These are phyloP conservation scores for Rubia balearica DNA, from an alignment of 305 asterid species.

Conservation along the genomic window DNA sequence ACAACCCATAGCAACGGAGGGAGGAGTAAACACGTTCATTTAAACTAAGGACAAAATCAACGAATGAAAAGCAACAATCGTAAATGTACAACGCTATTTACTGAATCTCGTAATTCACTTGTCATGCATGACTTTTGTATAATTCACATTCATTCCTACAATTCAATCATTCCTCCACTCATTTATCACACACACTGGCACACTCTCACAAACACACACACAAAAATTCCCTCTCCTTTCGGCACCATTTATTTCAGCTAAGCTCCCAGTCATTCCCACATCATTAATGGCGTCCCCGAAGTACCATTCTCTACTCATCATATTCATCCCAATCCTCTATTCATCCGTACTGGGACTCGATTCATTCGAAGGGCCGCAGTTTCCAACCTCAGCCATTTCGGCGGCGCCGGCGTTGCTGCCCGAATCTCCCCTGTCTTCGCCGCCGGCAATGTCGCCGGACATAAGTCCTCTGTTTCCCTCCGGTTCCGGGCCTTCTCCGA, in stretches of 20 bases:
- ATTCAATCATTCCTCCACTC: constrained; percentile 22
- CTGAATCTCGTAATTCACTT: background rate
- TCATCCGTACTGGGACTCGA: constrained; percentile 2
- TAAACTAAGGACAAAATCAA: too few species aligned
- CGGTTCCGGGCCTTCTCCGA: constrained; percentile 63
- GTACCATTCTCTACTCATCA: constrained; percentile 20
- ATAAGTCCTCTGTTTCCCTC: constrained; percentile 71
- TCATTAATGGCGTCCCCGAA: constrained; percentile 40
- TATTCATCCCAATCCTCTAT: constrained; percentile 25
- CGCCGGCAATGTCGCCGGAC: constrained; percentile 65
- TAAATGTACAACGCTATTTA: background rate
- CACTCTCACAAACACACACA: background rate
- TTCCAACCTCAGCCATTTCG: constrained; percentile 64
- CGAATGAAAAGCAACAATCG: background rate
- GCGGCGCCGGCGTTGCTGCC: constrained; percentile 75
- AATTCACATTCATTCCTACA: background rate
- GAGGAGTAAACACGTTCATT: too few species aligned
- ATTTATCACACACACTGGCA: background rate
- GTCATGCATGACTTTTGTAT: background rate
- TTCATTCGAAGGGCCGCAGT: constrained; percentile 8
- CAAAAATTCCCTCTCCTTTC: background rate
- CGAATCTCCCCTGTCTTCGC: constrained; percentile 45
- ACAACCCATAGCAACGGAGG: too few species aligned
- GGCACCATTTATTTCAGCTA: constrained; percentile 33
- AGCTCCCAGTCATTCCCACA: constrained; percentile 15